Evolutionary conservation across 371 early-diverging fungal species (phyloP).

Genomic region (Mortierella sp.): DNA sequence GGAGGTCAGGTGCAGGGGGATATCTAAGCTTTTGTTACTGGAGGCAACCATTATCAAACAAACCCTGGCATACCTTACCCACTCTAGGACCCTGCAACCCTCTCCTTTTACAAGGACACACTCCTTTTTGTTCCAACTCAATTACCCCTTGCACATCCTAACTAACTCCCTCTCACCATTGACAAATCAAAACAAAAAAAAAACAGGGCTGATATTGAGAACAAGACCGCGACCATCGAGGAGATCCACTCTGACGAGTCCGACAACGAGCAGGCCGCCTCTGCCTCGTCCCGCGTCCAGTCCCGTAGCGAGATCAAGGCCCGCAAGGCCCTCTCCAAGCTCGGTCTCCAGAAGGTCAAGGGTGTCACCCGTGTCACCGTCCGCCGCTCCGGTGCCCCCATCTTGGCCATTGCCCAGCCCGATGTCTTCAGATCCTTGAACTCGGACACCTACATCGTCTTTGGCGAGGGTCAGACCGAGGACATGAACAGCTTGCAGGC

Average conservation of each 20-base stretch:
- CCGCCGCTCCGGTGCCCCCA: constrained; percentile 78
- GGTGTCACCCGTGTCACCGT: constrained; percentile 95
- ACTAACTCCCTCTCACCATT: neutral
- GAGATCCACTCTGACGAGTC: constrained; percentile 51
- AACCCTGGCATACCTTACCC: neutral
- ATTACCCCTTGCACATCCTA: neutral
- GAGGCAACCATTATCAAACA: neutral
- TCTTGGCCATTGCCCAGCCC: constrained; percentile 91
- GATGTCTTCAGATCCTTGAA: constrained; percentile 93
- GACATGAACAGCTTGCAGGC: constrained; percentile 83
- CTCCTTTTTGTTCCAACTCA: neutral
- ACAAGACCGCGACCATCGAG: constrained; percentile 58
- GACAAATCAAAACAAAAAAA: neutral
- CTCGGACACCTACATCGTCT: constrained; percentile 96
- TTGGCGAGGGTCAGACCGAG: constrained; percentile 95
- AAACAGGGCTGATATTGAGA: constrained; percentile 56
- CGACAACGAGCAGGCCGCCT: constrained; percentile 35
- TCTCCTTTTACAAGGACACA: neutral
- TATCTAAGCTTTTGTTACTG: neutral
- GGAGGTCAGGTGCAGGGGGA: neutral
- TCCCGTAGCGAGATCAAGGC: constrained; percentile 95
- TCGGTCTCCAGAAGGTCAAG: constrained; percentile 90
- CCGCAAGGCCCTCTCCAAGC: constrained; percentile 94
- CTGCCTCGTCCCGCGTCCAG: constrained; percentile 44
- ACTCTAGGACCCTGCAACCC: no score